Evolutionary conservation across 2,329 filamentous ascomycete genomes (phyloP), one percentile per base, ranked within the genome.

Genomic region (Colletotrichum sp.): DNA sequence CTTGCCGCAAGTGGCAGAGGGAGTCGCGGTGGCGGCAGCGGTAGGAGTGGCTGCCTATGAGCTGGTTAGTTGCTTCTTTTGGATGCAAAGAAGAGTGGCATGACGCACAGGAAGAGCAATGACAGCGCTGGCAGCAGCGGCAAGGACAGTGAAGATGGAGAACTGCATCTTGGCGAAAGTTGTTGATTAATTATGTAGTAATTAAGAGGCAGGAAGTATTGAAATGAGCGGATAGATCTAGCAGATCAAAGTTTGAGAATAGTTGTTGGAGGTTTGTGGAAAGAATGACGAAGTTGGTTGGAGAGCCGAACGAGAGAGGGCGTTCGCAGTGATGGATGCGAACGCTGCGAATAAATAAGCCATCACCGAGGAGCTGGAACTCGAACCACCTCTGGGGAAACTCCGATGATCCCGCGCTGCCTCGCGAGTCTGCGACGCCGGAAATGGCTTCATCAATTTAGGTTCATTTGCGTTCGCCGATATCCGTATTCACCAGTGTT

Each of bases 401-500:
- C 36, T 21, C 34, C 26, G 32, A 32, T 7, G 32, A 24, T 9
- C 10, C 32, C 48, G 52, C 12, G 6, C 4, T 24, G 14, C 10
- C 28, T 59, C 26, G 10, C 30, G n/a, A n/a, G 9, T 36, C 9
- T 2, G 26, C 63, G 26, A 32, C 30, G 16, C 32, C 30, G 13
- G 26, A 59, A 30, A 72, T 32, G n/a, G 24, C 14, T 24, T 68
- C 70, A 68, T 68, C 24, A 60, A 72, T 72, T 72, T 68, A 57
- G 26, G 34, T 72, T 72, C 68, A 14, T 26, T 34, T 26, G 12
- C 13, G 16, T 14, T 57, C 48, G 34, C 12, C 63, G 52, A 13
- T 7, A 39, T 18, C 34, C 63, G 63, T 12, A 8, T 67, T 72
- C 34, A 24, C 52, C 28, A 24, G 16, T 48, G 26, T 48, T 39